Percentiles rank a stretch among this genome's conserved stretches.
Conservation (phyloP, 2,329 filamentous ascomycete genomes). For the Tolypocladium amazonense region DNA sequence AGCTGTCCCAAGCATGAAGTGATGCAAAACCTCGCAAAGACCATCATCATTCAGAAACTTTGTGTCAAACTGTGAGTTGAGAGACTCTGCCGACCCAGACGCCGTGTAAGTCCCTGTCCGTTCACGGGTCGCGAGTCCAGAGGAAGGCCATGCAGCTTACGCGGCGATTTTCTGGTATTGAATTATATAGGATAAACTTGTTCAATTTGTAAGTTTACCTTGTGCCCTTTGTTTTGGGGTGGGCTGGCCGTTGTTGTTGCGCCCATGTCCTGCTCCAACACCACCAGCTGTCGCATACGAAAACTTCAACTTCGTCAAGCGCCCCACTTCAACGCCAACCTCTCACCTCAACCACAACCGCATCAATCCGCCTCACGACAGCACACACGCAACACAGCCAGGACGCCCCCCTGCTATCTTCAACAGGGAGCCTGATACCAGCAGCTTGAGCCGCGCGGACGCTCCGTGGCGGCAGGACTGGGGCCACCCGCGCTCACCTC, state of each 20-base stretch:
- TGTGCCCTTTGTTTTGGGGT: neutral
- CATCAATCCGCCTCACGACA: neutral
- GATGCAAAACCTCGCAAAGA: neutral
- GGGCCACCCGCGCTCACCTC: neutral
- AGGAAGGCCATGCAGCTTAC: neutral
- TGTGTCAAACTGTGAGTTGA: no score
- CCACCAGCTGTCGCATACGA: slow-evolving; percentile 2
- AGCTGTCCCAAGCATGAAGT: no score
- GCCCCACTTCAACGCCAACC: slow-evolving; percentile 18
- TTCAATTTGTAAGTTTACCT: neutral
- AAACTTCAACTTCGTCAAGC: slow-evolving; percentile 12
- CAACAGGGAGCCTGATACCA: rapidly evolving
- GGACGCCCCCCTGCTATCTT: neutral
- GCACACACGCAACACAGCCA: neutral
- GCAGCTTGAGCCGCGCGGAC: neutral
- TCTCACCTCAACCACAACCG: slow-evolving; percentile 1
- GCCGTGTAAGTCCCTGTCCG: neutral
- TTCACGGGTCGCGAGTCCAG: neutral
- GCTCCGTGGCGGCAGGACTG: neutral
- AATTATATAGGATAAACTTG: neutral
- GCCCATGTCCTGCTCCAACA: neutral
- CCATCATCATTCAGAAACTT: neutral
- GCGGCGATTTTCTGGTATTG: neutral
- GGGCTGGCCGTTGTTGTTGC: neutral
- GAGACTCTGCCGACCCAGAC: neutral